Conservation (phyloP, 2,329 filamentous ascomycete genomes). For the Nigrospora sphaerica region DNA sequence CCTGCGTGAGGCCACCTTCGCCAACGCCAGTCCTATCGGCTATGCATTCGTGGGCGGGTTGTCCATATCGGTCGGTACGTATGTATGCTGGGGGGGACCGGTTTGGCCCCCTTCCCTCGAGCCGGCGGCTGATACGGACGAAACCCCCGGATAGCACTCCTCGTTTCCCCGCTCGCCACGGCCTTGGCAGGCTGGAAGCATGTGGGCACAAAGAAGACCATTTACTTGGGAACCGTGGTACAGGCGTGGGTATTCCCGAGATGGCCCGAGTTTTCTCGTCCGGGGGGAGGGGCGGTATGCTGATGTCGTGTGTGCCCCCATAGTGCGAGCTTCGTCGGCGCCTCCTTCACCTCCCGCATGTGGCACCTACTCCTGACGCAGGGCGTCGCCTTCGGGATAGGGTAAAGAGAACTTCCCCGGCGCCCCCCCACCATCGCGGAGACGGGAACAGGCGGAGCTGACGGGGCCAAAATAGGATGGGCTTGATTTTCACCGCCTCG, state of each 20-base stretch:
- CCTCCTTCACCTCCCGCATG: slow-evolving; percentile 60
- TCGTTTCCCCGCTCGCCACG: slow-evolving; percentile 64
- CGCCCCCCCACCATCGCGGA: not conserved
- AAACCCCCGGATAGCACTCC: slow-evolving; percentile 40
- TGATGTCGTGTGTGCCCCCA: not conserved
- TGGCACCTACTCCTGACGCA: slow-evolving; percentile 75
- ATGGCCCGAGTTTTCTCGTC: not conserved
- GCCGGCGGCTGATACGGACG: slow-evolving; percentile 6
- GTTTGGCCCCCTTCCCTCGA: not conserved
- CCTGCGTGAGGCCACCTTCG: slow-evolving; percentile 51
- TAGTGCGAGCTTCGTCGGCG: slow-evolving; percentile 55
- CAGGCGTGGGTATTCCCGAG: slow-evolving; percentile 38
- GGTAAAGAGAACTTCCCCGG: slow-evolving; percentile 20
- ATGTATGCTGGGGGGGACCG: not conserved
- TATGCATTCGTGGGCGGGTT: slow-evolving; percentile 75
- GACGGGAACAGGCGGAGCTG: too few species aligned
- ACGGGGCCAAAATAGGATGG: slow-evolving; percentile 39
- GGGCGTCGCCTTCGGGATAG: slow-evolving; percentile 69
- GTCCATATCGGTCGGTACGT: slow-evolving; percentile 47
- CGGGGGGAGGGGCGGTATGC: not conserved
- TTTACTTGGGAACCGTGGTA: slow-evolving; percentile 58
- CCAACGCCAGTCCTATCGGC: slow-evolving; percentile 54
- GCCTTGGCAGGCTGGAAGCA: slow-evolving; percentile 41
- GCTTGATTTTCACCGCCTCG: slow-evolving; percentile 64
- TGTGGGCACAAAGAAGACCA: slow-evolving; percentile 56